Evolutionary conservation across 805 yeast species (phyloP).

Genomic region (Grigorovia yakushimaensis): DNA sequence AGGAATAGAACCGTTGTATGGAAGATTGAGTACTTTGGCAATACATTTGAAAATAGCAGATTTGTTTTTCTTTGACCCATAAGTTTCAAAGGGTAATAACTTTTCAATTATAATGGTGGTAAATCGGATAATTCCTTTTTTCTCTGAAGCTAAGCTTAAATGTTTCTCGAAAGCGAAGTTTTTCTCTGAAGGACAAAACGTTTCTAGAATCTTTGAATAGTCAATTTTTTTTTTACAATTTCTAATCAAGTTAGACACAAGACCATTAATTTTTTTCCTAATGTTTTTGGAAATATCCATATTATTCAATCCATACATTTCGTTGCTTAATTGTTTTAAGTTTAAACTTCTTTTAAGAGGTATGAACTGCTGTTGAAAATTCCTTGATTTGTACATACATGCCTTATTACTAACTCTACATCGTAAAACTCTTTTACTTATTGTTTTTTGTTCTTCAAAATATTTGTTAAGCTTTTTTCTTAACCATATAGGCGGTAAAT

Average conservation of each 20-base stretch:
- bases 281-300: slow-evolving; percentile 13
- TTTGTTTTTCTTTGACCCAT: slow-evolving; percentile 47
- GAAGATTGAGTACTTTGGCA: slow-evolving; percentile 30
- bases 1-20: slow-evolving; percentile 30
- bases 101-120: slow-evolving; percentile 35
- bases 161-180: slow-evolving; percentile 13
- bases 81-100: slow-evolving; percentile 40
- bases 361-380: slow-evolving; percentile 1
- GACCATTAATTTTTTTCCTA: slow-evolving; percentile 6
- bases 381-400: slow-evolving; percentile 4
- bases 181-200: slow-evolving; percentile 23
- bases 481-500: slow-evolving; percentile 12
- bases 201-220: slow-evolving; percentile 32
- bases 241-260: slow-evolving; percentile 13
- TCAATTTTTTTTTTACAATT: slow-evolving; percentile 28
- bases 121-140: slow-evolving; percentile 33
- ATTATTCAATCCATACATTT: slow-evolving; percentile 16
- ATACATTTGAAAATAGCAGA: slow-evolving; percentile 31
- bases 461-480: not conserved
- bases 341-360: slow-evolving; percentile 7
- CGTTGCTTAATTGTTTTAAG: slow-evolving; percentile 6
- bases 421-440: not conserved
- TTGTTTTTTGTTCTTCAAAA: not conserved
- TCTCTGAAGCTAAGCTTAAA: slow-evolving; percentile 27
- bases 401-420: not conserved